Conservation (phyloP, 2,329 filamentous ascomycete genomes). For the Penicillium sclerotiorum region DNA sequence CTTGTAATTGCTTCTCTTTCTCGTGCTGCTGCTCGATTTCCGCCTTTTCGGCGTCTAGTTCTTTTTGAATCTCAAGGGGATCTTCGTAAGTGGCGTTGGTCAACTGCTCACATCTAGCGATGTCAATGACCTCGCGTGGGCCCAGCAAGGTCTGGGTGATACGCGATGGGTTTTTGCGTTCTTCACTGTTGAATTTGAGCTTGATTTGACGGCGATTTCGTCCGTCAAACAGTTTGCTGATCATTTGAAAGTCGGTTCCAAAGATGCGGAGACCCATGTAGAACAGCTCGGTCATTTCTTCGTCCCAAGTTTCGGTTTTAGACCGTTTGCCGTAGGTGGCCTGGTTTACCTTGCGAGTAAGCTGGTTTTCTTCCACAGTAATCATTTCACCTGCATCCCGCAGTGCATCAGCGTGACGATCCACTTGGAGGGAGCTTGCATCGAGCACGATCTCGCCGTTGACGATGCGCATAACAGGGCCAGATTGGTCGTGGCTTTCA, state of each 20-base stretch:
- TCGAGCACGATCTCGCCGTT: constrained; percentile 62
- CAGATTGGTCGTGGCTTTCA: constrained; percentile 28
- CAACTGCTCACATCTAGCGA: constrained; percentile 49
- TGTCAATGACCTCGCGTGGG: constrained; percentile 46
- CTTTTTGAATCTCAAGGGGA: constrained; percentile 41
- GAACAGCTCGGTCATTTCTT: constrained; percentile 62
- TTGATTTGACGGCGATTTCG: constrained; percentile 65
- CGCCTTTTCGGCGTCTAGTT: constrained; percentile 49
- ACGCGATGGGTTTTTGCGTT: constrained; percentile 56
- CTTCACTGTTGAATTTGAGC: constrained; percentile 64
- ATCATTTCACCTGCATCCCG: constrained; percentile 51
- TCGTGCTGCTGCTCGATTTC: constrained; percentile 51
- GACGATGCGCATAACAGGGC: constrained; percentile 55
- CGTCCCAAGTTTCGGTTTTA: constrained; percentile 59
- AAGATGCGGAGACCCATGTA: constrained; percentile 65
- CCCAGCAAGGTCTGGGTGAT: constrained; percentile 56
- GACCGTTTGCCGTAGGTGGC: constrained; percentile 52
- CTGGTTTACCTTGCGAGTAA: constrained; percentile 51
- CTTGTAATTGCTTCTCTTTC: constrained; percentile 48
- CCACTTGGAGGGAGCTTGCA: constrained; percentile 55
- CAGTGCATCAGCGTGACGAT: constrained; percentile 57
- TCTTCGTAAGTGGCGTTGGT: constrained; percentile 49
- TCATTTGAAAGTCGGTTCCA: constrained; percentile 67
- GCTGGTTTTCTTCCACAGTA: constrained; percentile 49
- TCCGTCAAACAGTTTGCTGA: constrained; percentile 63